Percentiles rank a stretch among this genome's conserved stretches.
Conservation (phyloP, 163 green algal species). For the Scenedesmus sp. region DNA sequence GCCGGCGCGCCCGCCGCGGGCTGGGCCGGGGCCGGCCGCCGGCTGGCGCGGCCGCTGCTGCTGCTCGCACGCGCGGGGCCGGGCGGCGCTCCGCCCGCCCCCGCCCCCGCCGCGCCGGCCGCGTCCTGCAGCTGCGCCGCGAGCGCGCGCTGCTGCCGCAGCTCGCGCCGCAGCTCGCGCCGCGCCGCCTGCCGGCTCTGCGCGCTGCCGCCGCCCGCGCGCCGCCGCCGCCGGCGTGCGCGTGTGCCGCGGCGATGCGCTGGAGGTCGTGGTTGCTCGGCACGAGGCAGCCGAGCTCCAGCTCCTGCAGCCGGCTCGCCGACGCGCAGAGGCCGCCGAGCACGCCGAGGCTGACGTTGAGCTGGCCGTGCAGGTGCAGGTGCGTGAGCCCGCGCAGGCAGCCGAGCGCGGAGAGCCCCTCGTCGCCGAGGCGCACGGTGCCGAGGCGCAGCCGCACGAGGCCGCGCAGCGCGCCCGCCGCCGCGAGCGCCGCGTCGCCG, state of each 20-base stretch:
- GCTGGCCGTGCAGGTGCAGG: conserved; percentile 20
- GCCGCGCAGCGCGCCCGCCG: conserved; percentile 22
- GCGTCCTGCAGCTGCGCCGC: no score
- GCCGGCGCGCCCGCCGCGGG: no score
- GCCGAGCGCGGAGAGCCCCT: conserved; percentile 13
- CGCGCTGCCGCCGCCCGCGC: neutral
- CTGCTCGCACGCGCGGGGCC: no score
- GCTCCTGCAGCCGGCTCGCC: conserved; percentile 3
- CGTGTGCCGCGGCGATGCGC: conserved; percentile 23
- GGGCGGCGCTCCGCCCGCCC: no score
- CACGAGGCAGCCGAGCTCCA: conserved; percentile 12
- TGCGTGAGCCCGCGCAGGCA: conserved; percentile 17
- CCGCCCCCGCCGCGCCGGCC: no score
- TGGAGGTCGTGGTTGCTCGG: conserved; percentile 28
- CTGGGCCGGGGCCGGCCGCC: no score
- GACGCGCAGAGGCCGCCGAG: neutral
- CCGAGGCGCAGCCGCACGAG: conserved; percentile 13
- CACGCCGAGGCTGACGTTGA: conserved; percentile 16
- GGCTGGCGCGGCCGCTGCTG: no score
- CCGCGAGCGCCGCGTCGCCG: conserved; percentile 26
- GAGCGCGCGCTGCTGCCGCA: no score
- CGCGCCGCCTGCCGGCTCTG: neutral
- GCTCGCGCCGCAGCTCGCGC: no score
- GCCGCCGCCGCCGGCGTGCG: no score
- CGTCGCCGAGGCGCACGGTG: conserved; percentile 27